Percentiles rank a stretch among this genome's conserved stretches.
These are phyloP conservation scores for Canavalia gladiata DNA, from an alignment of 306 rosid species.

Conservation along the genomic window DNA sequence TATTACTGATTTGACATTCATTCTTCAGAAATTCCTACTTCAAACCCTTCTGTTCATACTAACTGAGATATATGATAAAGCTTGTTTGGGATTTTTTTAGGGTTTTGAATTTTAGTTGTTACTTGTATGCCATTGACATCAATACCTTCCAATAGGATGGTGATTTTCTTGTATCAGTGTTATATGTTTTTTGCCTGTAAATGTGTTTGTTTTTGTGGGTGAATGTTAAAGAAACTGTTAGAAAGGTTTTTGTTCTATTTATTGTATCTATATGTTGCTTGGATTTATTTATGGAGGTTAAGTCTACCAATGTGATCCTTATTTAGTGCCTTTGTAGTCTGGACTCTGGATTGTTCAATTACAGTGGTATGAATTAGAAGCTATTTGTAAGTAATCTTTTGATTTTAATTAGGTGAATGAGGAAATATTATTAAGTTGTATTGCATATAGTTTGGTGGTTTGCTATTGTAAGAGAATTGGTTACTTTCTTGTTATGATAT, in stretches of 20 bases:
- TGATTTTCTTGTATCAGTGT: slow-evolving; percentile 15
- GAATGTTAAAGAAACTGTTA: neutral
- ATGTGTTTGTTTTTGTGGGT: neutral
- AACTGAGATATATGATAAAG: slow-evolving; percentile 22
- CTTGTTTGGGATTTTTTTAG: slow-evolving; percentile 24
- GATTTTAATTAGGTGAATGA: neutral
- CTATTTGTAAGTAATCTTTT: slow-evolving; percentile 25
- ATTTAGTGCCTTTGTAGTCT: slow-evolving; percentile 25
- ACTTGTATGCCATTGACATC: slow-evolving; percentile 26
- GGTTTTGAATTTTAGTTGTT: slow-evolving; percentile 17
- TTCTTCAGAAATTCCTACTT: slow-evolving; percentile 32
- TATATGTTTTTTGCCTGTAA: neutral
- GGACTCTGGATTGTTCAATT: slow-evolving; percentile 23
- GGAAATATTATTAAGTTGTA: slow-evolving; percentile 20
- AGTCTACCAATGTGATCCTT: slow-evolving; percentile 25
- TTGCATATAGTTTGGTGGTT: slow-evolving; percentile 23
- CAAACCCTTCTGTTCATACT: slow-evolving; percentile 4
- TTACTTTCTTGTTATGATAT: slow-evolving; percentile 7
- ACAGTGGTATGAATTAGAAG: slow-evolving; percentile 1
- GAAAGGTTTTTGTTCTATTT: slow-evolving; percentile 5
- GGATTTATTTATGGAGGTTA: slow-evolving; percentile 24
- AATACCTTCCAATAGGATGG: slow-evolving; percentile 20
- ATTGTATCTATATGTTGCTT: slow-evolving; percentile 28
- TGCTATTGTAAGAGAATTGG: slow-evolving; percentile 7
- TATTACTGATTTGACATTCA: neutral